phyloP scores from a whole-genome alignment of 1,139 yeast genomes.

The Yarrowia galli region DNA sequence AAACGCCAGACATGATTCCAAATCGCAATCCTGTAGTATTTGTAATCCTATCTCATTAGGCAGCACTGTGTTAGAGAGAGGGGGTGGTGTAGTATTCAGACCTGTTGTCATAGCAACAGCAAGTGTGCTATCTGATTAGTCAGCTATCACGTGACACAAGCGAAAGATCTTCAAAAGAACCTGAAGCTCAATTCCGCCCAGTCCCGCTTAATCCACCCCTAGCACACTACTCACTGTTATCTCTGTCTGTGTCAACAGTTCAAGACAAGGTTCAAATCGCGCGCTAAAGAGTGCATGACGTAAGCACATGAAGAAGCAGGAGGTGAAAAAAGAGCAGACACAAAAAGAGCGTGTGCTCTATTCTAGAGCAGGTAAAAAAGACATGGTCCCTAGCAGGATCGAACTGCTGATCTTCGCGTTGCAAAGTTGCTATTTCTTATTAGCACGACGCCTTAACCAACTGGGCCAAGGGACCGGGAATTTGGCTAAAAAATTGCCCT shows the following conservation, averaged over 20 bases:
- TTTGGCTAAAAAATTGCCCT: background rate
- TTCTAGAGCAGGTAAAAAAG: too few relatives aligned
- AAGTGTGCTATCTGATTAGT: too few relatives aligned
- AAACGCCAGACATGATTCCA: background rate
- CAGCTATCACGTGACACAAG: too few relatives aligned
- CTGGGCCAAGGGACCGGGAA: constrained; percentile 80
- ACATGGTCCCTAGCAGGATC: constrained; percentile 83
- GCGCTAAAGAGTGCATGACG: background rate
- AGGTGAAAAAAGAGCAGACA: background rate
- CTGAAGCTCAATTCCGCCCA: background rate
- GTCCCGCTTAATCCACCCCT: too few relatives aligned
- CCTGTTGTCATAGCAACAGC: too few relatives aligned
- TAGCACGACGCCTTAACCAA: constrained; percentile 93
- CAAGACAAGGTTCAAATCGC: background rate
- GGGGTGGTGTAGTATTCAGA: too few relatives aligned
- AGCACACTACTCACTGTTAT: too few relatives aligned
- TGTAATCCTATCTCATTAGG: background rate
- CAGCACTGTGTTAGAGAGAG: constrained; percentile 5
- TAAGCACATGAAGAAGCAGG: background rate
- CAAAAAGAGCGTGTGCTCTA: background rate
- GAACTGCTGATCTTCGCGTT: constrained; percentile 69
- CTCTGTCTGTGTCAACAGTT: background rate
- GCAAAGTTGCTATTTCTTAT: constrained; percentile 49
- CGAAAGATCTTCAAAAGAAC: background rate
- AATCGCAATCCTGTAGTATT: constrained; percentile 1